These are phyloP conservation scores for Aspergillus sp. DNA, from an alignment of 2,329 filamentous ascomycete genomes.

Conservation along the genomic window DNA sequence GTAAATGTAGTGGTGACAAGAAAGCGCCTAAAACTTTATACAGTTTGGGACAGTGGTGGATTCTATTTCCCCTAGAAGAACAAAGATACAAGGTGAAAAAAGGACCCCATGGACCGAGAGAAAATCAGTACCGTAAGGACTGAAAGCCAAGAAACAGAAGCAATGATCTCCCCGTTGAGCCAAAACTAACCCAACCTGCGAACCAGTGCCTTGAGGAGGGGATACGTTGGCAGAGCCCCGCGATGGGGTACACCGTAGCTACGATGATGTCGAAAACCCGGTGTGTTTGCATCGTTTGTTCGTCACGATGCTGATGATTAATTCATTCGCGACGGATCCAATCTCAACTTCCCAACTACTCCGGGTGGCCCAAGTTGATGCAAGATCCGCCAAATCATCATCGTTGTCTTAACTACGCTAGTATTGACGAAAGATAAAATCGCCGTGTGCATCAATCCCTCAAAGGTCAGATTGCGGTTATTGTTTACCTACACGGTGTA, in stretches of 20 bases:
- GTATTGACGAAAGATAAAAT: neutral
- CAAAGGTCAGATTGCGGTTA: neutral
- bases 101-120: neutral
- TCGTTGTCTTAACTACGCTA: neutral
- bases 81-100: neutral
- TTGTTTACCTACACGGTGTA: neutral
- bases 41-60: neutral
- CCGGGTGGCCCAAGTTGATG: slow-evolving; percentile 5
- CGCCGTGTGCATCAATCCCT: neutral
- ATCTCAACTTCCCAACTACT: neutral
- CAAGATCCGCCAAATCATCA: slow-evolving; percentile 3
- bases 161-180: neutral
- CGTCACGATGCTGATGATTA: neutral
- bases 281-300: slow-evolving; percentile 29
- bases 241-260: neutral
- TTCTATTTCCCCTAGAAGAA: neutral
- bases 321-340: neutral
- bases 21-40: too few relatives aligned
- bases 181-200: neutral
- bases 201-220: neutral
- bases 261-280: neutral
- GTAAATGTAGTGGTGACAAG: neutral
- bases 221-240: neutral
- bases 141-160: neutral
- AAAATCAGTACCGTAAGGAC: neutral